A percentile compares a stretch with the other conserved stretches of the same genome.
Conservation (phyloP, 768 basidiomycete species). For the Hygrocybe coccinea region DNA sequence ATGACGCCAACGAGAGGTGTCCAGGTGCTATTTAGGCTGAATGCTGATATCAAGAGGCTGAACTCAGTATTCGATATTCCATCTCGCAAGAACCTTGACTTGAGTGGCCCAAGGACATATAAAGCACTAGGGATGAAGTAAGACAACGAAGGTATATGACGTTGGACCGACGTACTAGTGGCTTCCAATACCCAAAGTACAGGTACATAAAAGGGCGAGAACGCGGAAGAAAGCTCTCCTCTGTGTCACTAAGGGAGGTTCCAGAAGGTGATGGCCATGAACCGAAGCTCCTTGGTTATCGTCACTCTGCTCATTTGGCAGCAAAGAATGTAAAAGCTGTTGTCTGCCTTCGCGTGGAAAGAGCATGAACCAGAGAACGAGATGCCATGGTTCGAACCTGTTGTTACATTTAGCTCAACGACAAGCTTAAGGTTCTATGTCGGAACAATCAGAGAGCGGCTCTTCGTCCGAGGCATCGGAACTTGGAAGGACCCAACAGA, state of each 20-base stretch:
- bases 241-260: background rate
- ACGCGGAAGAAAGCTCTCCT: conserved; percentile 48
- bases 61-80: conserved; percentile 76
- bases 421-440: too few relatives aligned
- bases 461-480: too few relatives aligned
- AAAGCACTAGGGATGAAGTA: conserved; percentile 44
- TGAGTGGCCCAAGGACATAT: conserved; percentile 74
- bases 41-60: conserved; percentile 70
- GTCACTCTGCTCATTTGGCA: too few relatives aligned
- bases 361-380: too few relatives aligned
- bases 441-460: too few relatives aligned
- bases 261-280: background rate
- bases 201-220: conserved; percentile 65
- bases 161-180: conserved; percentile 53
- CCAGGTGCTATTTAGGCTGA: conserved; percentile 65
- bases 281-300: too few relatives aligned
- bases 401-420: too few relatives aligned
- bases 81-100: conserved; percentile 62
- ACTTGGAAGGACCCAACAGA: too few relatives aligned
- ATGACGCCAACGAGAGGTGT: conserved; percentile 77
- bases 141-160: background rate
- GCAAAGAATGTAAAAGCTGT: too few relatives aligned
- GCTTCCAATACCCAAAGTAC: conserved; percentile 68
- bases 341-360: too few relatives aligned
- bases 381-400: too few relatives aligned